phyloP scores from a whole-genome alignment of 768 basidiomycete species.

The Leccinellum luteum region DNA sequence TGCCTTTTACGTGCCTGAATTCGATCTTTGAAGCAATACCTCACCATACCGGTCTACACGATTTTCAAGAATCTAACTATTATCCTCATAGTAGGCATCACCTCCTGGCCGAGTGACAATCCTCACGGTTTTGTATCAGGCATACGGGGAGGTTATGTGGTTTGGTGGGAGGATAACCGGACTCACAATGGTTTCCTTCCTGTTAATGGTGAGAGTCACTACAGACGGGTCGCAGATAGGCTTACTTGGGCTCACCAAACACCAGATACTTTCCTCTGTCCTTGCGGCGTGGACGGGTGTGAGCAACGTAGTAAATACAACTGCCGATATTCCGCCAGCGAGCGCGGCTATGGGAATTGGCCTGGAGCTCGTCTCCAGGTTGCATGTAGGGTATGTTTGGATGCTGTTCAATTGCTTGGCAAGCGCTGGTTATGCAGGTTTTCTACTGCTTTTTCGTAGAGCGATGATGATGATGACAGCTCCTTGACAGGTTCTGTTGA shows the following conservation, averaged over 20 bases:
- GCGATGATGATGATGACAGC: slow-evolving; percentile 1
- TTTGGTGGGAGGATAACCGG: slow-evolving; percentile 88
- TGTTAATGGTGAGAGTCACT: slow-evolving; percentile 71
- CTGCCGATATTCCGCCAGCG: slow-evolving; percentile 21
- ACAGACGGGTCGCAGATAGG: background rate
- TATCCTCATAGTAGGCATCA: slow-evolving; percentile 80
- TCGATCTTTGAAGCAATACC: slow-evolving; percentile 69
- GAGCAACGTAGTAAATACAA: slow-evolving; percentile 37
- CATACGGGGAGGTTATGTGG: slow-evolving; percentile 97
- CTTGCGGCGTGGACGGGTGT: slow-evolving; percentile 97
- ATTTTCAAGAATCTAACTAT: slow-evolving; percentile 99
- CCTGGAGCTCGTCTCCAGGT: slow-evolving; percentile 38
- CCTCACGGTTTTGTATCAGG: slow-evolving; percentile 43
- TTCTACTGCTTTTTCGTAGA: background rate
- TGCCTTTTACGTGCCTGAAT: background rate
- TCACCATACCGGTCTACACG: slow-evolving; percentile 96
- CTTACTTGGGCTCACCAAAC: background rate
- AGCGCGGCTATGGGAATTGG: slow-evolving; percentile 28
- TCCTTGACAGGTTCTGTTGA: slow-evolving; percentile 71
- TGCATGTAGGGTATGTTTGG: slow-evolving; percentile 92
- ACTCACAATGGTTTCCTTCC: slow-evolving; percentile 85
- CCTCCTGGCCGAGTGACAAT: background rate
- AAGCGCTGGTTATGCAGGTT: slow-evolving; percentile 84
- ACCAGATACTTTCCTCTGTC: slow-evolving; percentile 84
- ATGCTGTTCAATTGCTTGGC: slow-evolving; percentile 91